Percentiles rank a stretch among this genome's conserved stretches.
Evolutionary conservation across 768 basidiomycete species (phyloP).

Genomic region (Panaeolus cyanescens): DNA sequence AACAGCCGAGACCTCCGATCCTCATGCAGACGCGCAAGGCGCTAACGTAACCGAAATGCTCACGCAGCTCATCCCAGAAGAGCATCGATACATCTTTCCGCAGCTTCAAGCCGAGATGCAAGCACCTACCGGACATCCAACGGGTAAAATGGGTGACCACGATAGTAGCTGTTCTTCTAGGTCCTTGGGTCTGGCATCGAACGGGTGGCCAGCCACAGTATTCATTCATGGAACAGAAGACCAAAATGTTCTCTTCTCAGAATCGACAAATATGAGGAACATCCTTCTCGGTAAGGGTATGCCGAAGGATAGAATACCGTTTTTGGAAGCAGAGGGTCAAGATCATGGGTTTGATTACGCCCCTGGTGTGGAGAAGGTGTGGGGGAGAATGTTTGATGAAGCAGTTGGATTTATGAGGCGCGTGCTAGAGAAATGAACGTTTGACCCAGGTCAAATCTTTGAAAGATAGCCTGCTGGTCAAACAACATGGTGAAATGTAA

Average conservation of each 20-base stretch:
- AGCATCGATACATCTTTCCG: slow-evolving; percentile 44
- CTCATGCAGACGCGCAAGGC: slow-evolving; percentile 2
- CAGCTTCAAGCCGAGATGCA: slow-evolving; percentile 36
- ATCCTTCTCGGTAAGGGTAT: slow-evolving; percentile 28
- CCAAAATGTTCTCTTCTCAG: slow-evolving; percentile 40
- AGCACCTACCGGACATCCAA: not conserved
- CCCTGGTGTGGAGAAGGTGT: not conserved
- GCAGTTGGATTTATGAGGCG: slow-evolving; percentile 12
- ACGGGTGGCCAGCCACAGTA: slow-evolving; percentile 46
- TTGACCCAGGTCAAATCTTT: not conserved
- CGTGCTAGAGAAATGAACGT: not conserved
- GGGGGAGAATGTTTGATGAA: slow-evolving; percentile 30
- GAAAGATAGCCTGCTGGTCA: not conserved
- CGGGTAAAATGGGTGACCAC: too few species aligned
- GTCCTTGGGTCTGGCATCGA: too few species aligned
- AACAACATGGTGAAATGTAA: not conserved
- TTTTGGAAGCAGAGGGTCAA: slow-evolving; percentile 39
- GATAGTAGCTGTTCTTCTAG: too few species aligned
- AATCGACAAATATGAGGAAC: slow-evolving; percentile 39
- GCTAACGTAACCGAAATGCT: slow-evolving; percentile 6
- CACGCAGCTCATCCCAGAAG: slow-evolving; percentile 28
- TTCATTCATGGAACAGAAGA: slow-evolving; percentile 54
- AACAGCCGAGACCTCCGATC: not conserved
- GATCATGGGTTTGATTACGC: slow-evolving; percentile 64
- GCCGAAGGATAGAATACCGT: slow-evolving; percentile 32